Evolutionary conservation across 1,284 basidiomycete species (phyloP).

Genomic region (Wallemia ichthyophaga): DNA sequence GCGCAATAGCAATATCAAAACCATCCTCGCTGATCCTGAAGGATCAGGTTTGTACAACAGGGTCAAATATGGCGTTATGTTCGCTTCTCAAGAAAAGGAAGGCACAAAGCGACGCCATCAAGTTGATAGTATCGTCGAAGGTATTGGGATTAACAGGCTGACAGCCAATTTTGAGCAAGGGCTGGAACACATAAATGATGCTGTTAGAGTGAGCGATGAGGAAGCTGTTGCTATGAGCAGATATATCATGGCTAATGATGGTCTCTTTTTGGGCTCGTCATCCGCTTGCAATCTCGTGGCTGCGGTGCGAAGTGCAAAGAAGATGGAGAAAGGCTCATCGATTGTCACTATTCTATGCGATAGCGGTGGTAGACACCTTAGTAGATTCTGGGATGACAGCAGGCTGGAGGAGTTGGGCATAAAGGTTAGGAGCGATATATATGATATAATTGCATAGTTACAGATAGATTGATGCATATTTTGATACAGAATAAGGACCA

Average conservation of each 20-base stretch:
- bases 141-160: constrained; percentile 58
- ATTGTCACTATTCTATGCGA: constrained; percentile 59
- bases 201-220: constrained; percentile 59
- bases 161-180: constrained; percentile 64
- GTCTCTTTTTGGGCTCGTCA: constrained; percentile 79
- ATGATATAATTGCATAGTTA: not conserved
- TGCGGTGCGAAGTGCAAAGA: constrained; percentile 42
- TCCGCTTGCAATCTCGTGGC: constrained; percentile 87
- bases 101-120: constrained; percentile 73
- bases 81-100: constrained; percentile 62
- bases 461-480: not conserved
- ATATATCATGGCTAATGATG: constrained; percentile 60
- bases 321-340: constrained; percentile 35
- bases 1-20: constrained; percentile 21
- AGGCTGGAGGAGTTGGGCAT: not conserved
- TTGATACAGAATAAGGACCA: not conserved
- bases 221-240: constrained; percentile 81
- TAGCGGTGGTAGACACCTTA: constrained; percentile 1
- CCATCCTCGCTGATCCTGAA: constrained; percentile 68
- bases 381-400: constrained; percentile 1
- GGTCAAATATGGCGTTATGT: constrained; percentile 80
- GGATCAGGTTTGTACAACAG: constrained; percentile 90
- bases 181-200: constrained; percentile 50
- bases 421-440: not conserved
- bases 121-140: constrained; percentile 70